Evolutionary conservation across 2,329 filamentous ascomycete species (phyloP), one percentile per base, ranked within the genome.

Genomic region (Graphilbum sp.): DNA sequence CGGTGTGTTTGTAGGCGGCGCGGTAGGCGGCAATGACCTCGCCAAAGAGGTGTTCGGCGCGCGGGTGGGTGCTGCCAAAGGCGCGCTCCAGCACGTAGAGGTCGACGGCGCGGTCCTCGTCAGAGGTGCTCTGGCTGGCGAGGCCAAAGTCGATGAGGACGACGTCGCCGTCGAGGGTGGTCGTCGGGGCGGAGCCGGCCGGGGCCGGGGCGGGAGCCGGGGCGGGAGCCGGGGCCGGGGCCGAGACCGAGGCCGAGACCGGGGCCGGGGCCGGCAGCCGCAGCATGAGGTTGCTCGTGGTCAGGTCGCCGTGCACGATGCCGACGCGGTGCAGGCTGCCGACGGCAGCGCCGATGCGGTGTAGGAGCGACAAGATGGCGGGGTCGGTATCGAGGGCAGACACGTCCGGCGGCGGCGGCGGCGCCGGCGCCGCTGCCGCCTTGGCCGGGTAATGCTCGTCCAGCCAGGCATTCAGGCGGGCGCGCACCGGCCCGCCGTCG

Each of bases 221-320:
- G 40, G 19, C 41, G 2, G 43, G 38, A 24, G 46, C 31, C n/a
- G 11, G 41, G 40, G n/a, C n/a, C n/a, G n/a, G n/a, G n/a, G n/a
- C n/a, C n/a, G n/a, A n/a, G n/a, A n/a, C n/a, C n/a, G n/a, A n/a
- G n/a, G n/a, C n/a, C n/a, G n/a, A n/a, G n/a, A n/a, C n/a, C n/a
- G n/a, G n/a, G n/a, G n/a, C n/a, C 6, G 41, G 41, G 16, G 43
- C 32, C 37, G 17, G 52, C 13, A 66, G 64, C 43, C 72, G 56
- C 47, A 96, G 54, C 79, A 98, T 95, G 62, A 98, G 69, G 59
- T 98, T 98, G 60, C 87, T 95, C 45, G 87, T 98, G 43, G 90
- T 98, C 60, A 98, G 60, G 61, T 98, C 90, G 31, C 90, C 90
- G 61, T 98, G 90, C 42, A 94, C 76, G 40, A 96, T 72, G 15